Evolutionary conservation across 352 stramenopile species (phyloP).

Genomic region (Globisporangium okanoganense): DNA sequence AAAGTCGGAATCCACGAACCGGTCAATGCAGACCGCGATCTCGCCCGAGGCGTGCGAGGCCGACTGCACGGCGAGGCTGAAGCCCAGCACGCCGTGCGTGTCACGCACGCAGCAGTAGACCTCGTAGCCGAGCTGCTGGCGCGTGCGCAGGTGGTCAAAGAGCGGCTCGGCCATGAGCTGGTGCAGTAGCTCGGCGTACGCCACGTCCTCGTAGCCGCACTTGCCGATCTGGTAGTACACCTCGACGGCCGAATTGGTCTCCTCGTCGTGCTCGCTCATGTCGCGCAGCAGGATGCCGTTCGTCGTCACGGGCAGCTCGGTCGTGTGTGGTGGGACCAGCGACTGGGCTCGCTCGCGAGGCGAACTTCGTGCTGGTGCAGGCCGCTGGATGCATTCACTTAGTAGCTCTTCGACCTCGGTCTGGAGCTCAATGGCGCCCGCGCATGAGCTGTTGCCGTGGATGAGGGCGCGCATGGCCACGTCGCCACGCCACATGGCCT

Average conservation of each 20-base stretch:
- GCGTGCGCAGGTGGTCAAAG: constrained; percentile 78
- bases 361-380: neutral
- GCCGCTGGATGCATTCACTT: neutral
- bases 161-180: constrained; percentile 80
- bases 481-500: constrained; percentile 21
- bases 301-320: constrained; percentile 37
- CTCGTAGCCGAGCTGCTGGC: constrained; percentile 81
- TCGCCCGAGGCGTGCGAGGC: constrained; percentile 51
- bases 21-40: constrained; percentile 58
- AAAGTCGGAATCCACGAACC: constrained; percentile 56
- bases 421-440: constrained; percentile 32
- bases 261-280: constrained; percentile 54
- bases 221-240: constrained; percentile 83
- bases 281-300: constrained; percentile 60
- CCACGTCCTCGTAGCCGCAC: constrained; percentile 36
- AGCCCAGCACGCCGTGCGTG: constrained; percentile 71
- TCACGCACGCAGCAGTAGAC: constrained; percentile 72
- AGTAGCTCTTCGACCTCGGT: constrained; percentile 28
- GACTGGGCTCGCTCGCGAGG: constrained; percentile 18
- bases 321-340: constrained; percentile 39
- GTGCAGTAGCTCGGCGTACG: constrained; percentile 69
- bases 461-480: constrained; percentile 38
- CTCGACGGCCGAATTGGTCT: constrained; percentile 80
- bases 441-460: constrained; percentile 55
- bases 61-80: constrained; percentile 68